Base-by-base conservation (phyloP, 2,329 filamentous ascomycete species). In the Bipolaris bicolor region DNA sequence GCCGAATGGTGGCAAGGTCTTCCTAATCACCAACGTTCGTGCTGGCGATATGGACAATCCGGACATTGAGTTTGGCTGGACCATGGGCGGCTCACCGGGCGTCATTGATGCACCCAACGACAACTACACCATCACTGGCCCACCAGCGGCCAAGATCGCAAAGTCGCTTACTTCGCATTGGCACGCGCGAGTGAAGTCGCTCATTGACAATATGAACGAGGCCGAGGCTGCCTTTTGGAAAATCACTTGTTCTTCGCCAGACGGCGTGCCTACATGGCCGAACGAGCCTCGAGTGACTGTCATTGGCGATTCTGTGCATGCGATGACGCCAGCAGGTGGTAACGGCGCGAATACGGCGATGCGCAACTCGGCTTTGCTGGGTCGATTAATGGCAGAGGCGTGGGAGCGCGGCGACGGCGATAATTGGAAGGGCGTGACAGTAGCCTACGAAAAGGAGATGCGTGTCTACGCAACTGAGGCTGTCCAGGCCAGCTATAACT, bases 141-240 rank as follows among this genome's bases (percentile, higher is more conserved):
- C 79, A 40, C 72, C 77, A 10, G 86, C 86, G 0, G 86, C 86
- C 0, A 77, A 83, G 4, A 80, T 88, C 1, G 85, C 86, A n/a
- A 84, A 83, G 69, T 66, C 71, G 1, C 71, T 88, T 0, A 82
- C 84, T 0, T 68, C 74, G 15, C 68, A 83, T 33, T 89, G 86
- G 86, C 79, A 87, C 66, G 77, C 82, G 11, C 78, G 81, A 2
- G 73, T 88, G 44, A 81, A 78, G 67, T 80, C 84, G 1, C 71
- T 89, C 0, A 83, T 89, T 57, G 84, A 87, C 5, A 64, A 86
- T 34, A 87, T 88, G 83, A 69, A 76, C 5, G 82, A 81, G 53
- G 61, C 72, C 0, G 84, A 88, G 61, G 83, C 86, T 0, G 86
- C 86, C 0, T 88, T 89, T 62, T 88, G 85, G 84, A 88, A 87